Evolutionary conservation across 2,329 filamentous ascomycete species (phyloP), one percentile per base, ranked within the genome.

Genomic region (Metarhizium guizhouense): DNA sequence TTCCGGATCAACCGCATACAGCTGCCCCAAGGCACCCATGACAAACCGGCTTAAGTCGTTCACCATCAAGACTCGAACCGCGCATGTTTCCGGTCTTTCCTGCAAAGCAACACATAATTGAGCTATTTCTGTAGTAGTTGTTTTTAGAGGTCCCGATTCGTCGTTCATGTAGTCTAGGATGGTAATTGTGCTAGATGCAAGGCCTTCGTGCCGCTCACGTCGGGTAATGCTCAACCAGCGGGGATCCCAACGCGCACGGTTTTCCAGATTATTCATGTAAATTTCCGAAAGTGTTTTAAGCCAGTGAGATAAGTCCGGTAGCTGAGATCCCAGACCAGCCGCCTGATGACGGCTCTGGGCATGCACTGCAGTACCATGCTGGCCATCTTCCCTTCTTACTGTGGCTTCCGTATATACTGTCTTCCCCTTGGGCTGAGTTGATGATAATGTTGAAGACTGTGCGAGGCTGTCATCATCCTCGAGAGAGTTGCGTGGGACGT

Each of bases 181-280:
- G 3, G 61, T 60, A 13, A 65, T 47, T 5, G 52, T 55, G 8
- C 57, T 55, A 1, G 61, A 61, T 6, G 54, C 52, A 1, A 65
- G 56, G 8, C 61, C 62, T 29, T 60, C 57, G 38, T 60, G 64
- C 18, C 59, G 62, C 53, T 64, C 63, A 32, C 61, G 59, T 13
- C 59, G 58, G 7, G 61, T 65, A 13, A 65, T 48, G n/a, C 62
- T 65, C 8, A 65, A 58, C 63, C 63, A 65, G 30, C 62, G 59
- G 6, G 63, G 61, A 43, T 64, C 63, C 61, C 62, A 65, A 47
- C 62, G 58, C 10, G 63, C 64, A 29, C 61, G 58, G 43, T 65
- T 62, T 40, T 64, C 64, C 43, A 67, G 56, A 3, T 64, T 60
- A 36, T 67, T 67, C 65, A 67, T 67, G 43, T 67, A 67, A 11